phyloP scores from a whole-genome alignment of 1,284 basidiomycete species.

The Cryptococcus floricola region DNA sequence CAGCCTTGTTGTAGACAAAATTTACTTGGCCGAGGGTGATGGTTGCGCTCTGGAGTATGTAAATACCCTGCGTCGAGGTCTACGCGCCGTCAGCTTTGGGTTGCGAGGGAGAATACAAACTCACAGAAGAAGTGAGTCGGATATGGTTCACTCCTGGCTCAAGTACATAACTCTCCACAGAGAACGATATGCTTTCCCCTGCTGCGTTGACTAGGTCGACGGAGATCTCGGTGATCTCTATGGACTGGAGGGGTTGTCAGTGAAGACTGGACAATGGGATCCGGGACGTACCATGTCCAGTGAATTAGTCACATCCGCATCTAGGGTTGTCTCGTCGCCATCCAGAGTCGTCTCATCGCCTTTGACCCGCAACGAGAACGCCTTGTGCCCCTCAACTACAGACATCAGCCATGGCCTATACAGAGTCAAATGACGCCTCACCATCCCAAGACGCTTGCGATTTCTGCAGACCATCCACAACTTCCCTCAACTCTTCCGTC shows the following conservation, averaged over 20 bases:
- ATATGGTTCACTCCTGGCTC: conserved; percentile 35
- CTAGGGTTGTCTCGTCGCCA: conserved; percentile 25
- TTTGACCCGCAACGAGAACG: conserved; percentile 24
- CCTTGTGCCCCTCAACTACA: conserved; percentile 27
- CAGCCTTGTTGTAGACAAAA: conserved; percentile 18
- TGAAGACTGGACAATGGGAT: not conserved
- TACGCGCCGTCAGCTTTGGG: conserved; percentile 2
- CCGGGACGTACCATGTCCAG: conserved; percentile 26
- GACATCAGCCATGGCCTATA: conserved; percentile 1
- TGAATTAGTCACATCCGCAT: conserved; percentile 30
- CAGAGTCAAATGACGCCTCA: conserved; percentile 9
- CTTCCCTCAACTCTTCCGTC: conserved; percentile 8
- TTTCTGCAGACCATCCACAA: conserved; percentile 19
- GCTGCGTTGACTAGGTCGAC: conserved; percentile 29
- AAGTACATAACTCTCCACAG: conserved; percentile 16
- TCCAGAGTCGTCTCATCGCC: conserved; percentile 18
- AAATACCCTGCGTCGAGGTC: conserved; percentile 30
- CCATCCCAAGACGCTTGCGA: conserved; percentile 14
- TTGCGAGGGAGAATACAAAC: conserved; percentile 6
- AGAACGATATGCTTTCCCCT: conserved; percentile 27
- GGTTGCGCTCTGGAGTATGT: conserved; percentile 16
- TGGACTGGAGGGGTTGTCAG: conserved; percentile 11
- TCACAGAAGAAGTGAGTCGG: conserved; percentile 30
- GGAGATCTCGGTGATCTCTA: conserved; percentile 26
- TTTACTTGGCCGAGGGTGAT: conserved; percentile 22